Evolutionary conservation across 2,329 filamentous ascomycete genomes (phyloP).

Genomic region (Coleophoma cylindrospora): DNA sequence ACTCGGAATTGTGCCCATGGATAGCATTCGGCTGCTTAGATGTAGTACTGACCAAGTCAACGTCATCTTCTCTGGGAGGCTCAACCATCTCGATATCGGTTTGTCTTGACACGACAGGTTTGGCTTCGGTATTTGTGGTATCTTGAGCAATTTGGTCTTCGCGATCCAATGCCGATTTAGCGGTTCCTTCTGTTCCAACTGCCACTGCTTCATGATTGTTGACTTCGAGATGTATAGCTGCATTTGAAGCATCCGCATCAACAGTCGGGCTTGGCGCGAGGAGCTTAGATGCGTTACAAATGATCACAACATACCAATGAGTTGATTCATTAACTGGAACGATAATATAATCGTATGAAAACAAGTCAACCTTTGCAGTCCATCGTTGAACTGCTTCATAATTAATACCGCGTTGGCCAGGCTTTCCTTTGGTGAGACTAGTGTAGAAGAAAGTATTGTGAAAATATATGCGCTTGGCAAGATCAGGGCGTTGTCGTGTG

Average conservation of each 20-base stretch:
- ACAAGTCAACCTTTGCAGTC: constrained; percentile 82
- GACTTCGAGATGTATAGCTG: neutral
- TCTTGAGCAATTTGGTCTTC: no score
- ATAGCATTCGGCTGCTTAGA: neutral
- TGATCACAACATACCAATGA: constrained; percentile 95
- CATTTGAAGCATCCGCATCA: neutral
- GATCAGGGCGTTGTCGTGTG: constrained; percentile 46
- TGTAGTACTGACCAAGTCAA: neutral
- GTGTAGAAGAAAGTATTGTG: constrained; percentile 93
- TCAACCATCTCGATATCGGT: constrained; percentile 1
- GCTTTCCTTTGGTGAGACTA: constrained; percentile 57
- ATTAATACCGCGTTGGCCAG: constrained; percentile 58
- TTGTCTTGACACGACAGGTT: neutral
- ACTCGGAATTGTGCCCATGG: neutral
- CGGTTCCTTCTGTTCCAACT: neutral
- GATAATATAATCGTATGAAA: constrained; percentile 81
- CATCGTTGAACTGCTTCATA: constrained; percentile 82
- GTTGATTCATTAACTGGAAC: constrained; percentile 83
- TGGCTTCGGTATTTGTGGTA: neutral
- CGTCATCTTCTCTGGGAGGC: neutral
- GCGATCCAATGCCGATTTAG: neutral
- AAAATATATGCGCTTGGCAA: constrained; percentile 68
- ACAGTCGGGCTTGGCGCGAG: constrained; percentile 22
- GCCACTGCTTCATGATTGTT: neutral
- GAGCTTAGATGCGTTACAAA: constrained; percentile 77